Percentiles rank a stretch among this genome's conserved stretches.
Conservation (phyloP, 345 rosid species). For the Hevea brasiliensis region DNA sequence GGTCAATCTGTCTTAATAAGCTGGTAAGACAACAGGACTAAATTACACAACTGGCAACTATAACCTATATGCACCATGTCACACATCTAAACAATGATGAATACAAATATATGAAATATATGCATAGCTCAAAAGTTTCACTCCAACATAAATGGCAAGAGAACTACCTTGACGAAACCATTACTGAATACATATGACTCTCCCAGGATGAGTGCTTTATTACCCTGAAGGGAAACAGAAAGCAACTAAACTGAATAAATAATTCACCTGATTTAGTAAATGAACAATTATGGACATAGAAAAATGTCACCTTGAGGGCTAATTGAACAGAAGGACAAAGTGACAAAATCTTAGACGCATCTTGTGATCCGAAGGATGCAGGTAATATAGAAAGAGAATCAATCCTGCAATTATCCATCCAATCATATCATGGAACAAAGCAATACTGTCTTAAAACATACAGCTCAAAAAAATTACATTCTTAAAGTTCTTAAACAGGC, state of each 20-base stretch:
- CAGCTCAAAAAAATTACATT: constrained; percentile 6
- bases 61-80: neutral
- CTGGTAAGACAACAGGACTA: neutral
- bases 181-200: constrained; percentile 73
- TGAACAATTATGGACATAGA: neutral
- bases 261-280: constrained; percentile 10
- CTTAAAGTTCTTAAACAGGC: neutral
- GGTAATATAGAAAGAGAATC: constrained; percentile 85
- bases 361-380: constrained; percentile 60
- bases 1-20: constrained; percentile 1
- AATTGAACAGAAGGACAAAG: constrained; percentile 71
- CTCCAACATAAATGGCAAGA: constrained; percentile 8
- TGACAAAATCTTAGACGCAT: constrained; percentile 74
- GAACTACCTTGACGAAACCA: constrained; percentile 75
- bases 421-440: constrained; percentile 21
- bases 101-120: neutral
- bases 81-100: neutral
- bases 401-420: constrained; percentile 60
- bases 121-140: neutral
- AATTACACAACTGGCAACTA: neutral
- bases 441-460: neutral
- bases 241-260: constrained; percentile 11
- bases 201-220: constrained; percentile 68
- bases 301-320: constrained; percentile 68
- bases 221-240: constrained; percentile 48